Conservation (phyloP, 2,329 filamentous ascomycete species). For the Pleurostoma richardsiae region DNA sequence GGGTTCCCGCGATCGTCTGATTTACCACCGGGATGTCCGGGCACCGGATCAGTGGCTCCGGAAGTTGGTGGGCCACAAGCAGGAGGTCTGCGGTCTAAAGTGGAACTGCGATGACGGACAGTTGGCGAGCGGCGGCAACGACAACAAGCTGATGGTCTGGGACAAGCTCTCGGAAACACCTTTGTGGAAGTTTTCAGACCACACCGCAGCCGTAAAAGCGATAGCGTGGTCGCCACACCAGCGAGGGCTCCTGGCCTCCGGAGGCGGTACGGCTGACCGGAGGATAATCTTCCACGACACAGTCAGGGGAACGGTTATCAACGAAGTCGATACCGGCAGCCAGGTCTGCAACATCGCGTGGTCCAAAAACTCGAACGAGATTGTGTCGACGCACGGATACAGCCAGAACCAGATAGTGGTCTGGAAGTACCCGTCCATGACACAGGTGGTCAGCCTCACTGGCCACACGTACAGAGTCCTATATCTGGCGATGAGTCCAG, state of each 20-base stretch:
- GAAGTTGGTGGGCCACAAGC: constrained; percentile 89
- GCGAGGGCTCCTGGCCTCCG: constrained; percentile 86
- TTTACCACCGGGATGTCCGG: constrained; percentile 93
- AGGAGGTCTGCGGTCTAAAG: constrained; percentile 93
- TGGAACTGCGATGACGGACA: constrained; percentile 98
- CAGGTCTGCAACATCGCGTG: constrained; percentile 99
- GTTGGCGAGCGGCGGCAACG: constrained; percentile 91
- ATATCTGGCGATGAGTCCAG: constrained; percentile 95
- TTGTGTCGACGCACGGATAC: constrained; percentile 95
- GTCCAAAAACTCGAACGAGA: constrained; percentile 96
- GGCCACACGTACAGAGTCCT: constrained; percentile 95
- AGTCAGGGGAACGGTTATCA: constrained; percentile 70
- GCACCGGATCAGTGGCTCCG: constrained; percentile 85
- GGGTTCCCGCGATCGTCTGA: constrained; percentile 85
- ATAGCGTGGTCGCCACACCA: constrained; percentile 98
- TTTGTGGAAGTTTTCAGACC: constrained; percentile 88
- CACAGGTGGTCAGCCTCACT: constrained; percentile 89
- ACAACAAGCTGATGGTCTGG: constrained; percentile 99
- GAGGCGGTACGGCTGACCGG: constrained; percentile 90
- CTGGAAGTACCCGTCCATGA: constrained; percentile 99
- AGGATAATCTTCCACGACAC: constrained; percentile 99
- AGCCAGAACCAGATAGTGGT: constrained; percentile 98
- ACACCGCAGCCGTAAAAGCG: constrained; percentile 93
- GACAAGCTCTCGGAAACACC: constrained; percentile 92
- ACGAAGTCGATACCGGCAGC: constrained; percentile 91